Evolutionary conservation across 768 basidiomycete genomes (phyloP), one percentile per base, ranked within the genome.

Genomic region (Auricularia sp.): DNA sequence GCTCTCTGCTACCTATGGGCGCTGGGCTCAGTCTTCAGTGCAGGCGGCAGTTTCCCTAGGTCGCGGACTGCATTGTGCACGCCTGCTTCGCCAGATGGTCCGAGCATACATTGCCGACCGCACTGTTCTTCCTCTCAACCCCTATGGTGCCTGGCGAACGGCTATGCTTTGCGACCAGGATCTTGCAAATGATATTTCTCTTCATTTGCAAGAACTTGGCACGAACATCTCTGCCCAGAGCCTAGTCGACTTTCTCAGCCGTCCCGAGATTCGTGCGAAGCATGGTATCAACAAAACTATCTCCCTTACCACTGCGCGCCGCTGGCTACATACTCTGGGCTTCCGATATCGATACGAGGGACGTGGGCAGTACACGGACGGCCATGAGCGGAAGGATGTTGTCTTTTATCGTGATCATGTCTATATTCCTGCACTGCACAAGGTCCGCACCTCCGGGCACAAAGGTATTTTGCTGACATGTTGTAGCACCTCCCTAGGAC

Each of bases 331-430:
- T 3, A 74, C 70, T 10, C 47, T 79, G 10, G 73, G 69, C 1
- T 79, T 71, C 68, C 70, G 68, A 2, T 80, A 73, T 64, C 36
- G 54, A 1, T 54, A 67, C 16, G 70, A 70, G 37, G 64, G 69
- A 24, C 76, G 74, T 34, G 77, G 76, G 0, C 74, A 74, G 72
- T 80, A 78, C 54, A 67, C 75, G 58, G 77, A 79, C 68, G 74
- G 79, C 0, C 78, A 79, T 69, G 74, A 79, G 61, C 47, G 70
- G 0, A 66, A 18, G 39, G 69, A 69, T 65, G 68, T 69, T 21
- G 64, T 69, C 5, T 44, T 67, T 11, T 69, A 69, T 44, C 61
- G 64, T 10, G 47, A 10, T 21, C 11, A 51, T 10, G 21, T 51
- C 47, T 51, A 51, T 51, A 51, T 51, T 18, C 47, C 47, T 18